Evolutionary conservation across 169 alveolate species (phyloP), one percentile per base, ranked within the genome.

Genomic region (Condylostoma magnum): DNA sequence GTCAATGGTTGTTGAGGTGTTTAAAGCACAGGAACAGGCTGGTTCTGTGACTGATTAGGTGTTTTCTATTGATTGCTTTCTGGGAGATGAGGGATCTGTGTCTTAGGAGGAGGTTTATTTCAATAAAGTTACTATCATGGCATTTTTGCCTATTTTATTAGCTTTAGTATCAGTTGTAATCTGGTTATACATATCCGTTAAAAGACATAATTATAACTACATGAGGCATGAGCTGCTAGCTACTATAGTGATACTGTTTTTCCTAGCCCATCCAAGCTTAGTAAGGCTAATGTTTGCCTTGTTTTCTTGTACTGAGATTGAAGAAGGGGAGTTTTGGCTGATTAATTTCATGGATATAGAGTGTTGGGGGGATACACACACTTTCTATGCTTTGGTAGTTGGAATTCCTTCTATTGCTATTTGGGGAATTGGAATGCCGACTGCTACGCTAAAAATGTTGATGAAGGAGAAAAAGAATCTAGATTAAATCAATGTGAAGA

Each of bases 391-490:
- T 8, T 10, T 57, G 4, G 36, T 33, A 33, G 34, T 78, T 0
- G 84, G 73, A n/a, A 33, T 80, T 18, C 81, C 82, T 1, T 74
- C 73, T 3, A 37, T 80, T 0, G 48, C 67, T 2, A 38, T 80
- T 4, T 80, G 87, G 85, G 87, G 83, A 38, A n/a, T 75, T 18
- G 80, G 78, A 0, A 71, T 75, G 1, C 87, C 87, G 12, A 69
- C 76, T 10, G 70, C 72, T 52, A 69, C 84, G 1, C 6, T 22
- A 3, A 30, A 47, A 47, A 22, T 47, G 8, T 12, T 80, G 34
- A 5, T 52, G 0, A 51, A 48, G 38, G 37, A 44, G 34, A 66
- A 83, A 69, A 22, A 48, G n/a, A 27, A 30, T n/a, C 38, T 79
- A 55, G 63, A 66, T 4, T 41, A 28, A 2, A 8, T 67, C 20